phyloP scores from a whole-genome alignment of 805 yeast genomes.

The Candida cerambycidarum region DNA sequence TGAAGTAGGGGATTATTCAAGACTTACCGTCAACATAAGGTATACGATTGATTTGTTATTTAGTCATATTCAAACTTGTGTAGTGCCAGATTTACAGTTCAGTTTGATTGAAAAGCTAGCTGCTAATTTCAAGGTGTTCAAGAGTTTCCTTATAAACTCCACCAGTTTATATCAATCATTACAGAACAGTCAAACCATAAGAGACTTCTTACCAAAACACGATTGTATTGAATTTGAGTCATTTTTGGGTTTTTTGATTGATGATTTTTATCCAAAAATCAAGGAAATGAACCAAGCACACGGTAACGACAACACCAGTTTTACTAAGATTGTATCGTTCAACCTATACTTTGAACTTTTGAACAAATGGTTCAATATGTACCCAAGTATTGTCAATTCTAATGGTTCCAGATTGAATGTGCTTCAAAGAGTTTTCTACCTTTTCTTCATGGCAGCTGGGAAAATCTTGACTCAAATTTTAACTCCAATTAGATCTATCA shows the following conservation, averaged over 20 bases:
- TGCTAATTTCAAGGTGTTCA: conserved; percentile 26
- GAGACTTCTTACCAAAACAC: conserved; percentile 17
- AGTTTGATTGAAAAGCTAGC: conserved; percentile 27
- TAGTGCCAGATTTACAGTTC: conserved; percentile 36
- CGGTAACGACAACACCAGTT: neutral
- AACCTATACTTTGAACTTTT: conserved; percentile 32
- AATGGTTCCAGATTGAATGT: conserved; percentile 28
- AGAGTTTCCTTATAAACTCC: conserved; percentile 20
- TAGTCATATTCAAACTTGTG: conserved; percentile 14
- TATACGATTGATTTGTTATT: conserved; percentile 11
- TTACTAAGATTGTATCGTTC: conserved; percentile 19
- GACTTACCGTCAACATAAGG: conserved; percentile 11
- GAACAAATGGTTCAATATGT: conserved; percentile 35
- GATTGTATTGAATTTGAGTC: conserved; percentile 28
- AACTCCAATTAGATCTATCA: conserved; percentile 34
- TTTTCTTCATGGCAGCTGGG: conserved; percentile 37
- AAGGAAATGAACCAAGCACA: conserved; percentile 21
- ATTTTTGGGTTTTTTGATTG: conserved; percentile 27
- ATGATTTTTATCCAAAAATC: conserved; percentile 27
- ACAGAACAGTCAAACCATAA: conserved; percentile 12
- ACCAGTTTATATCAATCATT: conserved; percentile 15
- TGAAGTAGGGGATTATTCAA: conserved; percentile 17
- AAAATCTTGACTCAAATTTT: conserved; percentile 31
- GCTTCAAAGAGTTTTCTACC: conserved; percentile 31
- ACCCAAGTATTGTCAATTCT: conserved; percentile 33